Conservation (phyloP, 768 basidiomycete species). For the Sarcomyxa edulis region DNA sequence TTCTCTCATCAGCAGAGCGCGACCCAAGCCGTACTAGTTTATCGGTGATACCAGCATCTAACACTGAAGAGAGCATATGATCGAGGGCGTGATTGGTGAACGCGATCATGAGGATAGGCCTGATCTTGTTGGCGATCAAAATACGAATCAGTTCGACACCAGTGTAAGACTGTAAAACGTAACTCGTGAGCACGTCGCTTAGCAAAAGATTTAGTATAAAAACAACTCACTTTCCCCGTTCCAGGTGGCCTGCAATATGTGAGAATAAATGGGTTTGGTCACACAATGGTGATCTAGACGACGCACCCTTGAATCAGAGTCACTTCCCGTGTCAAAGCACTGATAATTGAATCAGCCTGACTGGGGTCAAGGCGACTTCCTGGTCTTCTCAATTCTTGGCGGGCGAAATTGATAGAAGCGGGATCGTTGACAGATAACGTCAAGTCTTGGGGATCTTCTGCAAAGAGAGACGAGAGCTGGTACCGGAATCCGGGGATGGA, state of each 20-base stretch:
- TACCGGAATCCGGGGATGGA: conserved; percentile 48
- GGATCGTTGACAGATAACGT: conserved; percentile 35
- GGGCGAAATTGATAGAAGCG: conserved; percentile 40
- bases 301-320: conserved; percentile 67
- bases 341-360: conserved; percentile 66
- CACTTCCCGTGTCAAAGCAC: conserved; percentile 53
- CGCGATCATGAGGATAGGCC: conserved; percentile 50
- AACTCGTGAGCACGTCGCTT: conserved; percentile 1
- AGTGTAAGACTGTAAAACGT: conserved; percentile 53
- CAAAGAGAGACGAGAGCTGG: conserved; percentile 51
- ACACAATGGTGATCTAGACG: not conserved
- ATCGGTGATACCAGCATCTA: conserved; percentile 59
- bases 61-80: conserved; percentile 59
- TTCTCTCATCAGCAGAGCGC: conserved; percentile 54
- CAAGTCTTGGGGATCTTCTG: conserved; percentile 29
- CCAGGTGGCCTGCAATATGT: conserved; percentile 58
- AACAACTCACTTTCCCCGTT: conserved; percentile 57
- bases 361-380: conserved; percentile 60
- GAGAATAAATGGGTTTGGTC: conserved; percentile 5
- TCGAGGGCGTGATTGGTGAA: conserved; percentile 82
- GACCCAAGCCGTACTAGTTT: conserved; percentile 67
- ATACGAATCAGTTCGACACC: conserved; percentile 67
- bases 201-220: not conserved
- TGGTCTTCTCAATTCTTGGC: conserved; percentile 34
- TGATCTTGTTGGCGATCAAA: conserved; percentile 45